Percentiles rank a stretch among this genome's conserved stretches.
These are phyloP conservation scores for Nepenthes alata DNA, from an alignment of 179 eudicot species.

Conservation along the genomic window DNA sequence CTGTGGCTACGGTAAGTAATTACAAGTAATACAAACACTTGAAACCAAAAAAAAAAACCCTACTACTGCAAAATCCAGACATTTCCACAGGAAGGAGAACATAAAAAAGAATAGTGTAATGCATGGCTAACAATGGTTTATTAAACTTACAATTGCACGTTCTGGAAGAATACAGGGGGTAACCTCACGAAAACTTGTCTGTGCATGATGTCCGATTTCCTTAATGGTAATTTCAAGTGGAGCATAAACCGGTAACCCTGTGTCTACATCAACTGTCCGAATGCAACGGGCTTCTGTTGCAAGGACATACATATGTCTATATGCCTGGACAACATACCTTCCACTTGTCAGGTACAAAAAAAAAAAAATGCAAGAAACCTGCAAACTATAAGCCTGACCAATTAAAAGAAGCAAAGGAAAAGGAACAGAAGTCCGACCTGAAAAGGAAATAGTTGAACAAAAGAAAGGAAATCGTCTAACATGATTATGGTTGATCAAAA, in stretches of 20 bases:
- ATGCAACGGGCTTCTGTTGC: slow-evolving; percentile 97
- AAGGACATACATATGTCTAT: slow-evolving; percentile 92
- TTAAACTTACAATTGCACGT: slow-evolving; percentile 60
- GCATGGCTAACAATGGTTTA: neutral
- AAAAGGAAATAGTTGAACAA: neutral
- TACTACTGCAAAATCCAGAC: neutral
- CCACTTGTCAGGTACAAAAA: neutral
- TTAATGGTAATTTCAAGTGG: slow-evolving; percentile 80
- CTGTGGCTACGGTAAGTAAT: too few relatives aligned
- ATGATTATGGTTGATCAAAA: too few relatives aligned
- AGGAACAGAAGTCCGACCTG: neutral
- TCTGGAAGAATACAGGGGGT: slow-evolving; percentile 97
- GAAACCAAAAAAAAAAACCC: neutral
- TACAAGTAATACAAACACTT: too few relatives aligned
- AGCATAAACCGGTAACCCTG: slow-evolving; percentile 86
- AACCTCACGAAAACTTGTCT: slow-evolving; percentile 87
- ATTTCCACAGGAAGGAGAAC: neutral
- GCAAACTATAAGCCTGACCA: too few relatives aligned
- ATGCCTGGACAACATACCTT: slow-evolving; percentile 46
- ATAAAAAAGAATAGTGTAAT: neutral
- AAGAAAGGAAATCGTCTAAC: neutral
- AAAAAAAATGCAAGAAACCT: neutral
- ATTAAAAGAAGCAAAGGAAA: too few relatives aligned
- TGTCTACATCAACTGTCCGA: slow-evolving; percentile 95
- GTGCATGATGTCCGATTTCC: slow-evolving; percentile 75